A percentile compares a stretch with the other conserved stretches of the same genome.
Evolutionary conservation across 2,329 filamentous ascomycete species (phyloP).

Genomic region (Paracoccidioides brasiliensis): DNA sequence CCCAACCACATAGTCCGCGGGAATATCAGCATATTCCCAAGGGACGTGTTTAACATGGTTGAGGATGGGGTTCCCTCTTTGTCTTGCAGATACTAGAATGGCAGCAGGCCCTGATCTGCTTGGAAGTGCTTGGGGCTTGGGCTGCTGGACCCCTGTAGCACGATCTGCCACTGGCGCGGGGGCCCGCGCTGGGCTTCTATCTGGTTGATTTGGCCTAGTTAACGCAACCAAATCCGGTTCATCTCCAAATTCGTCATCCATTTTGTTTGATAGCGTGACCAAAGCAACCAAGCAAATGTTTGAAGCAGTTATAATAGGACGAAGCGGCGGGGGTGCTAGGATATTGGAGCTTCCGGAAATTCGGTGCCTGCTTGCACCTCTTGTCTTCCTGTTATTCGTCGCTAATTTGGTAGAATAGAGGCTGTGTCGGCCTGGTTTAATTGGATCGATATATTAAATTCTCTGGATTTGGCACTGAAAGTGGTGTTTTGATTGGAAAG

Average conservation of each 20-base stretch:
- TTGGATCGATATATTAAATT: neutral
- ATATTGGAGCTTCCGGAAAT: neutral
- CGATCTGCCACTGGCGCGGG: conserved; percentile 28
- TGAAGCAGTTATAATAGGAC: conserved; percentile 14
- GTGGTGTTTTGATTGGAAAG: neutral
- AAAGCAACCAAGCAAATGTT: too few species aligned
- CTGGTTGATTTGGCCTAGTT: conserved; percentile 14
- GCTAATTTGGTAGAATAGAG: neutral
- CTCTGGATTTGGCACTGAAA: neutral
- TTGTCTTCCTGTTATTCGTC: neutral
- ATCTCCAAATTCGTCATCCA: conserved; percentile 38
- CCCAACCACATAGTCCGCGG: conserved; percentile 82
- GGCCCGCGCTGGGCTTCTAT: conserved; percentile 13
- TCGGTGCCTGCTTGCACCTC: neutral
- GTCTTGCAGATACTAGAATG: conserved; percentile 79
- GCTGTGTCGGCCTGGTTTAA: neutral
- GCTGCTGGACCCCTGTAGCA: conserved; percentile 57
- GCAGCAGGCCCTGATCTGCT: conserved; percentile 54
- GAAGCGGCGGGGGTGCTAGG: neutral
- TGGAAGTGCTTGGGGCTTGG: conserved; percentile 73
- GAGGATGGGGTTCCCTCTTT: conserved; percentile 90
- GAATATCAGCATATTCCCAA: conserved; percentile 98
- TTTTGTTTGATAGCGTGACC: conserved; percentile 10
- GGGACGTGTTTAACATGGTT: conserved; percentile 67
- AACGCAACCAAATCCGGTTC: conserved; percentile 32